These are phyloP conservation scores for Lachancea cidri DNA, from an alignment of 805 yeast genomes.

Conservation along the genomic window DNA sequence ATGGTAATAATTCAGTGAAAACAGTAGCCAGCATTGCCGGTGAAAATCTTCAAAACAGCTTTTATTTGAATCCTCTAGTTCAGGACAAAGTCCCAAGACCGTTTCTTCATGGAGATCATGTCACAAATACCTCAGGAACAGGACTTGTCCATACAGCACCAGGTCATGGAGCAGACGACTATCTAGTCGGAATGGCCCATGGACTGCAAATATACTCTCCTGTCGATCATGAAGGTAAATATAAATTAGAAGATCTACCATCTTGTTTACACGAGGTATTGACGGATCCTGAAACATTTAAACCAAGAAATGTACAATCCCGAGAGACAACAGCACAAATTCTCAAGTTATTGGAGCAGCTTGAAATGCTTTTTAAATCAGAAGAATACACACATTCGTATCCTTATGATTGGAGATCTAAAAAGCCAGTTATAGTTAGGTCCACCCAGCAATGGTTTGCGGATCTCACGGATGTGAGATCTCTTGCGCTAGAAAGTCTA, in stretches of 20 bases:
- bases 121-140: slow-evolving; percentile 77
- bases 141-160: slow-evolving; percentile 98
- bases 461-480: slow-evolving; percentile 70
- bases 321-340: slow-evolving; percentile 48
- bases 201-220: slow-evolving; percentile 64
- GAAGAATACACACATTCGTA: slow-evolving; percentile 70
- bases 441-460: slow-evolving; percentile 98
- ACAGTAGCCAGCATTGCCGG: slow-evolving; percentile 37
- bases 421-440: slow-evolving; percentile 88
- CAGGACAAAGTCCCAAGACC: slow-evolving; percentile 42
- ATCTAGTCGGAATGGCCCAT: slow-evolving; percentile 56
- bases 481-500: slow-evolving; percentile 53
- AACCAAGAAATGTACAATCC: slow-evolving; percentile 55
- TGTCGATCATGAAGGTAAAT: slow-evolving; percentile 72
- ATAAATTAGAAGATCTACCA: slow-evolving; percentile 44
- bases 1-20: slow-evolving; percentile 16
- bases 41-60: slow-evolving; percentile 32
- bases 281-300: slow-evolving; percentile 12
- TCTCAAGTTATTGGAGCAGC: slow-evolving; percentile 38
- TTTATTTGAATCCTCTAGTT: slow-evolving; percentile 55
- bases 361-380: slow-evolving; percentile 42
- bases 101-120: slow-evolving; percentile 74
- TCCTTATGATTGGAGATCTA: slow-evolving; percentile 97
- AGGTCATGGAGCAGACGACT: slow-evolving; percentile 96
- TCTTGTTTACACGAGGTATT: slow-evolving; percentile 11